Evolutionary conservation across 1,284 basidiomycete species (phyloP), one percentile per base, ranked within the genome.

Genomic region (Moniliella sp.): DNA sequence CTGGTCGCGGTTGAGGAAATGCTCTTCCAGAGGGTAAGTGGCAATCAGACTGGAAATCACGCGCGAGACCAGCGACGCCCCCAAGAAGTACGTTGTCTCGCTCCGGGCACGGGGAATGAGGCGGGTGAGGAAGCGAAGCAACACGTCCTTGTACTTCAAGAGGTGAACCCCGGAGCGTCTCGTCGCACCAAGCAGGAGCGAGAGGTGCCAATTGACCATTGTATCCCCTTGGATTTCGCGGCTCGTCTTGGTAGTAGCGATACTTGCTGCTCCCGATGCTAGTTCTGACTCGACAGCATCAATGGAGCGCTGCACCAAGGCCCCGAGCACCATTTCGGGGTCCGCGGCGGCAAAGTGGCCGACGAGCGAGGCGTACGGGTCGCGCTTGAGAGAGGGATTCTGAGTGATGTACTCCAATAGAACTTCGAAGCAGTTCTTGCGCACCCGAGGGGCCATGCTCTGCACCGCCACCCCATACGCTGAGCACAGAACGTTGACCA

Each of bases 181-280:
- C 19, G 56, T 15, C 2, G 50, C 47, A 11, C 52, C 53, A 2
- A 39, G 42, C 18, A 59, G 42, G 42, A 61, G 35, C 49, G 58
- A 46, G 31, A 37, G 31, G 64, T 78, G 84, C 82, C 86, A 94
- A 60, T 93, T 84, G 32, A 97, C 65, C 1, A 81, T 77, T 1
- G 82, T 84, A 51, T 97, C 88, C 4, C 79, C 79, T 3, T 81
- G 73, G 1, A 80, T 68, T 0, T 81, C 77, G 12, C 76, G 72
- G 4, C 73, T 74, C 0, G 82, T 84, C 2, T 76, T 76, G 1
- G 84, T 94, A 5, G 82, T 93, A 17, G 82, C 69, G 19, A 76
- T 68, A 37, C 78, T 80, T n/a, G 82, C 86, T 0, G 91, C 86
- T 1, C 91, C 91, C 40, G 82, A 73, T 42, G 73, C 77, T 29